Conservation (phyloP, 1,284 basidiomycete genomes). For the Tilletia indica region DNA sequence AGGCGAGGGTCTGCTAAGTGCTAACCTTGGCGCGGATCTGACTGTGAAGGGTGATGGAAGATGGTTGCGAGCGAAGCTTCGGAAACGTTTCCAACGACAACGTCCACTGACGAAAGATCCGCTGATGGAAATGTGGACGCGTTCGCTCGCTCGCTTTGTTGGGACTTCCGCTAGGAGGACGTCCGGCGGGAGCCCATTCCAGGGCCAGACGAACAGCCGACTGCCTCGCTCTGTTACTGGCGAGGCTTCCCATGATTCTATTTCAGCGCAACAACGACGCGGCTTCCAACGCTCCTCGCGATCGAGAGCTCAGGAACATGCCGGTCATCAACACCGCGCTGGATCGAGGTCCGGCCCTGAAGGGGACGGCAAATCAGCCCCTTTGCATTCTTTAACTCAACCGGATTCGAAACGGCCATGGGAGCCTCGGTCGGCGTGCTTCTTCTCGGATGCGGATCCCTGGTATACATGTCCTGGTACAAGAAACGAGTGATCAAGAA, state of each 20-base stretch:
- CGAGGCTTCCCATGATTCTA: not conserved
- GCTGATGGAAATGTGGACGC: not conserved
- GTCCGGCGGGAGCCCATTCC: not conserved
- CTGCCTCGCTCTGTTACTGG: too few species aligned
- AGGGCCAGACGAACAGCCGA: too few species aligned
- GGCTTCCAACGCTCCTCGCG: not conserved
- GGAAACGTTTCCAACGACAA: too few species aligned
- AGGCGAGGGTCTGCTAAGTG: too few species aligned
- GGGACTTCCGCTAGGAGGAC: not conserved
- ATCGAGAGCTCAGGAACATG: not conserved
- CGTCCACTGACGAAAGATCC: too few species aligned
- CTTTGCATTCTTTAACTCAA: slow-evolving; percentile 40
- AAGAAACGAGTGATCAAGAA: slow-evolving; percentile 44
- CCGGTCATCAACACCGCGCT: not conserved
- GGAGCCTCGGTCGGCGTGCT: slow-evolving; percentile 47
- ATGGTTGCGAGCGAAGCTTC: too few species aligned
- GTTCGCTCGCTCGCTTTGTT: not conserved
- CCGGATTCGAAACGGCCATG: slow-evolving; percentile 51
- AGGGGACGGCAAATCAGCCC: not conserved
- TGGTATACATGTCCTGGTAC: slow-evolving; percentile 48
- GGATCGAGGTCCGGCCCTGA: not conserved
- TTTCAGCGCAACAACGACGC: not conserved
- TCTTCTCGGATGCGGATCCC: slow-evolving; percentile 44
- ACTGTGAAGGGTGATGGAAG: too few species aligned
- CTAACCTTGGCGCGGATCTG: too few species aligned